Conservation (phyloP, 345 rosid genomes). For the Microthlaspi erraticum region DNA sequence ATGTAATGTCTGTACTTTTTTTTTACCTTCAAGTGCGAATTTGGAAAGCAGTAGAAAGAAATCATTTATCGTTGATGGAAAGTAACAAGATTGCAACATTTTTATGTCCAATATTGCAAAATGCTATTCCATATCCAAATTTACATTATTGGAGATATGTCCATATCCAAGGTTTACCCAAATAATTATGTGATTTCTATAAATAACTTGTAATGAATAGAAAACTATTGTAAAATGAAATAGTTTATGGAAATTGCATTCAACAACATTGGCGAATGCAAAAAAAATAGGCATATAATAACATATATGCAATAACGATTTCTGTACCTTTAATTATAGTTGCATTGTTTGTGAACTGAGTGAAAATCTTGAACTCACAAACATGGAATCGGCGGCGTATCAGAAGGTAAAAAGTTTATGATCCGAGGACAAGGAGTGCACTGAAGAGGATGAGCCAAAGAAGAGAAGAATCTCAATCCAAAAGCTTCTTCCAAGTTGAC, state of each 20-base stretch:
- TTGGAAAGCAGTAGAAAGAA: constrained; percentile 6
- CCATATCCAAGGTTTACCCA: background rate
- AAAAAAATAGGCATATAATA: background rate
- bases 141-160: no score
- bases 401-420: background rate
- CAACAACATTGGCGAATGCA: background rate
- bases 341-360: background rate
- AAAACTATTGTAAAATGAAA: background rate
- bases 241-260: background rate
- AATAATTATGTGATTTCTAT: background rate
- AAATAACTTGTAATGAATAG: background rate
- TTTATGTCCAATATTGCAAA: no score
- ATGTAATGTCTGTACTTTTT: constrained; percentile 7
- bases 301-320: background rate
- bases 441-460: constrained; percentile 7
- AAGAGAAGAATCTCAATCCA: background rate
- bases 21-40: background rate
- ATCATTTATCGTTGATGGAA: constrained; percentile 2
- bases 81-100: background rate
- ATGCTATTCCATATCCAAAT: no score
- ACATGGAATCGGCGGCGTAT: background rate
- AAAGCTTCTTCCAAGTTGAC: constrained; percentile 12
- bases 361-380: background rate
- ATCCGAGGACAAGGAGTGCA: constrained; percentile 11
- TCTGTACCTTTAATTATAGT: background rate